phyloP scores from a whole-genome alignment of 352 stramenopile species.

The Globisporangium orthogonon region DNA sequence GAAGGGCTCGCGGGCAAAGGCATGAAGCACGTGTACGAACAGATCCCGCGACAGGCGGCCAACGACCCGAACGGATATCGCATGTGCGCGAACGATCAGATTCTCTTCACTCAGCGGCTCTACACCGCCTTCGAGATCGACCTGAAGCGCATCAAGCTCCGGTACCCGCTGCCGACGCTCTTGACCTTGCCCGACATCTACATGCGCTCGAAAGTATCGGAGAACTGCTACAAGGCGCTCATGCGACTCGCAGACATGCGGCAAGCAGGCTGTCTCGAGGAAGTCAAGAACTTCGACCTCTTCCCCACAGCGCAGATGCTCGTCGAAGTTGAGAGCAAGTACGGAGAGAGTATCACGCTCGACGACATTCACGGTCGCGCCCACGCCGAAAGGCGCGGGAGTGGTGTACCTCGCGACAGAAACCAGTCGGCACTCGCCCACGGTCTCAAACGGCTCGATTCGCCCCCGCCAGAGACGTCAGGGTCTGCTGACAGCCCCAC shows the following conservation, averaged over 20 bases:
- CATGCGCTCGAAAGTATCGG: constrained; percentile 81
- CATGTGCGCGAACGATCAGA: constrained; percentile 63
- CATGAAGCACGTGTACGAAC: constrained; percentile 38
- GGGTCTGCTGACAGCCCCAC: not conserved
- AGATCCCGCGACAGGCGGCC: constrained; percentile 23
- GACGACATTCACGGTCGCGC: constrained; percentile 76
- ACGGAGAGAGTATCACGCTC: constrained; percentile 87
- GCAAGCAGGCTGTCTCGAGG: constrained; percentile 32
- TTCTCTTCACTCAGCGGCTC: constrained; percentile 72
- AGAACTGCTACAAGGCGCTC: constrained; percentile 76
- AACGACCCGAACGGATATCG: constrained; percentile 36
- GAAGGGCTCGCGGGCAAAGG: constrained; percentile 69
- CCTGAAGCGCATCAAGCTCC: constrained; percentile 87
- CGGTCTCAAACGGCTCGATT: not conserved
- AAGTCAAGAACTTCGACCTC: constrained; percentile 57
- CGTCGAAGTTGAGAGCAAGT: constrained; percentile 87
- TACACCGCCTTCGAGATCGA: constrained; percentile 87
- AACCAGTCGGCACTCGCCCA: not conserved
- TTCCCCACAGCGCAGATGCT: constrained; percentile 78
- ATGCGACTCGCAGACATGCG: constrained; percentile 63
- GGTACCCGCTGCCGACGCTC: constrained; percentile 67
- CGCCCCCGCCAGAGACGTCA: not conserved
- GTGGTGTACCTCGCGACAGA: too few species aligned
- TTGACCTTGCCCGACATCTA: constrained; percentile 83
- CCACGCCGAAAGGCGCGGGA: not conserved